Conservation (phyloP, 2,329 filamentous ascomycete species). For the Metarhizium sp. region DNA sequence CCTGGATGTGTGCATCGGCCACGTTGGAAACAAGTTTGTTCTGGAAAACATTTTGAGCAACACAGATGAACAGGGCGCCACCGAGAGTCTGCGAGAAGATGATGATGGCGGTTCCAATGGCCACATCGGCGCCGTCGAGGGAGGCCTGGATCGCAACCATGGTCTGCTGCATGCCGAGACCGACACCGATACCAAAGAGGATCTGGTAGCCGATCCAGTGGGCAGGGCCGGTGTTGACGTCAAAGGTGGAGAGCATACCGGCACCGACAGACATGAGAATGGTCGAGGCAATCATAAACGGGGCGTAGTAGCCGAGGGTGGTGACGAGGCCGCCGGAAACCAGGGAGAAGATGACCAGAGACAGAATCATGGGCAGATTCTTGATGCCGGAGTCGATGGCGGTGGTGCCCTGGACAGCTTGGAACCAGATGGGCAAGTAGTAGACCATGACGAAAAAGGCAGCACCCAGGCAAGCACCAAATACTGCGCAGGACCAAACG, state of each 20-base stretch:
- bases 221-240: slow-evolving; percentile 8
- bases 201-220: slow-evolving; percentile 24
- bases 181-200: slow-evolving; percentile 31
- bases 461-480: slow-evolving; percentile 14
- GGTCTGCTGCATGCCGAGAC: slow-evolving; percentile 32
- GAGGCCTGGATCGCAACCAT: slow-evolving; percentile 36
- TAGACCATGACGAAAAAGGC: slow-evolving; percentile 8
- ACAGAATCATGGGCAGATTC: slow-evolving; percentile 17
- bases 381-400: slow-evolving; percentile 18
- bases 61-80: slow-evolving; percentile 38
- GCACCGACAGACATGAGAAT: slow-evolving; percentile 23
- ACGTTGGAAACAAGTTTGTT: slow-evolving; percentile 25
- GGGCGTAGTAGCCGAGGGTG: slow-evolving; percentile 31
- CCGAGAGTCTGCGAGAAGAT: slow-evolving; percentile 35
- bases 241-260: slow-evolving; percentile 32
- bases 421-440: slow-evolving; percentile 32
- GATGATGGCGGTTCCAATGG: slow-evolving; percentile 33
- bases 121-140: slow-evolving; percentile 29
- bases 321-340: slow-evolving; percentile 17
- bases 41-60: slow-evolving; percentile 40
- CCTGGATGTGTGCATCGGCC: not conserved
- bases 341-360: slow-evolving; percentile 16
- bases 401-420: slow-evolving; percentile 28
- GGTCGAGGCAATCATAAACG: slow-evolving; percentile 25
- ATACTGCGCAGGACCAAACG: slow-evolving; percentile 17